Evolutionary conservation across 2,329 filamentous ascomycete genomes (phyloP).

Genomic region (Aspergillus sp.): DNA sequence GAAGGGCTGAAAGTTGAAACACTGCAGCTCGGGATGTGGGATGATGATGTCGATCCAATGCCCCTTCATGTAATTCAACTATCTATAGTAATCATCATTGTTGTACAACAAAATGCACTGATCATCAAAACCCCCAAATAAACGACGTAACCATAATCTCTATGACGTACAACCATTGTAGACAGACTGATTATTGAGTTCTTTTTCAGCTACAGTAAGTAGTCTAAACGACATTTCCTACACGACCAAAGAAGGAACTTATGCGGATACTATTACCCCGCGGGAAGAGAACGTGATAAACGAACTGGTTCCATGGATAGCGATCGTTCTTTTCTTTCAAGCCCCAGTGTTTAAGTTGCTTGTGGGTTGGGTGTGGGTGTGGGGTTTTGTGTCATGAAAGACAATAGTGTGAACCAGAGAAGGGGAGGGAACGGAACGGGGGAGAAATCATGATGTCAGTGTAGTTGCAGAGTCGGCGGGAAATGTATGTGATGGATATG

Average conservation of each 20-base stretch:
- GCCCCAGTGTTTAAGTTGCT: too few relatives aligned
- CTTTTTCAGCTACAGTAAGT: too few relatives aligned
- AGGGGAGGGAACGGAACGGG: neutral
- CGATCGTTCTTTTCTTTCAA: neutral
- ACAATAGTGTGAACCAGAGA: neutral
- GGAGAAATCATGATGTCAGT: slow-evolving; percentile 17
- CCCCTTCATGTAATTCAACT: too few relatives aligned
- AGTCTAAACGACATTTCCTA: too few relatives aligned
- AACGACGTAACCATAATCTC: too few relatives aligned
- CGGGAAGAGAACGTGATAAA: neutral
- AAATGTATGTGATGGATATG: neutral
- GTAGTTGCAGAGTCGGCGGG: neutral
- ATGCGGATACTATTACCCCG: neutral
- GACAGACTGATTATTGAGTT: too few relatives aligned
- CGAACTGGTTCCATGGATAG: neutral
- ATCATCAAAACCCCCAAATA: too few relatives aligned
- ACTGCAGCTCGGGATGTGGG: neutral
- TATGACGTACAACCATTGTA: neutral
- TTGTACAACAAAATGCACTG: too few relatives aligned
- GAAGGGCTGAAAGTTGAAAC: neutral
- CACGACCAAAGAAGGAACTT: too few relatives aligned
- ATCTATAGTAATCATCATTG: too few relatives aligned
- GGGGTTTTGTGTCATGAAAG: slow-evolving; percentile 2
- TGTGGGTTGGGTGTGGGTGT: neutral
- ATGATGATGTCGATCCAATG: neutral